A percentile compares a stretch with the other conserved stretches of the same genome.
These are phyloP conservation scores for Protea cynaroides DNA, from an alignment of 164 flowering plant genomes.

Conservation along the genomic window DNA sequence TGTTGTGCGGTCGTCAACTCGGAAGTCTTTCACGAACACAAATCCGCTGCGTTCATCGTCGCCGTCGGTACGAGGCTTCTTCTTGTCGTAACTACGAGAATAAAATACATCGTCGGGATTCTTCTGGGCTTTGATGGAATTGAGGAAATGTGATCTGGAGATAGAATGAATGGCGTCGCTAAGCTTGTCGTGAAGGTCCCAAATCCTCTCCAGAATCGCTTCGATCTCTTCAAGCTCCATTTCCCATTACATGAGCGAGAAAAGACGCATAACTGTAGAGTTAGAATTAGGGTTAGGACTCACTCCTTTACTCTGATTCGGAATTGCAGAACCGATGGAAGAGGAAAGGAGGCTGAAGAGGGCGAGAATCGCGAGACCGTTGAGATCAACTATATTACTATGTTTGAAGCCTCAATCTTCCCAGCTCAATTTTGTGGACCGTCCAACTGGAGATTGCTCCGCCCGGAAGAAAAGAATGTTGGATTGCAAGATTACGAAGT, in stretches of 20 bases:
- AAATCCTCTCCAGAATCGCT: conserved; percentile 73
- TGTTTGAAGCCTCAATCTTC: too few relatives aligned
- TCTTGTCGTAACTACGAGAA: conserved; percentile 16
- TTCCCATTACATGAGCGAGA: conserved; percentile 48
- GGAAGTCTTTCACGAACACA: conserved; percentile 62
- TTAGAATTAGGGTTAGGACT: background rate
- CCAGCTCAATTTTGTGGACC: too few relatives aligned
- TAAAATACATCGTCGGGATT: conserved; percentile 12
- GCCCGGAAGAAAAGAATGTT: too few relatives aligned
- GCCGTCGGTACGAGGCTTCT: background rate
- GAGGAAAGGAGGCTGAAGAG: too few relatives aligned
- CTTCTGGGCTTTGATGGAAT: conserved; percentile 35
- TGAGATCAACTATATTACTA: too few relatives aligned
- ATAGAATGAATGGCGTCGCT: conserved; percentile 87
- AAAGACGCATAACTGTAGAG: background rate
- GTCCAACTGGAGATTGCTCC: too few relatives aligned
- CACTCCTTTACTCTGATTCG: background rate
- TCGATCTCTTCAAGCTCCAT: conserved; percentile 86
- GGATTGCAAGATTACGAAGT: too few relatives aligned
- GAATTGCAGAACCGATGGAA: background rate
- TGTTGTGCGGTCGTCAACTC: conserved; percentile 39
- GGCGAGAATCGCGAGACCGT: too few relatives aligned
- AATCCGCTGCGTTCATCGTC: conserved; percentile 37
- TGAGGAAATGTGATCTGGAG: conserved; percentile 72
- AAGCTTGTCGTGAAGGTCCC: conserved; percentile 96